Conservation (phyloP, 2,329 filamentous ascomycete genomes). For the Orbilia brochopaga region DNA sequence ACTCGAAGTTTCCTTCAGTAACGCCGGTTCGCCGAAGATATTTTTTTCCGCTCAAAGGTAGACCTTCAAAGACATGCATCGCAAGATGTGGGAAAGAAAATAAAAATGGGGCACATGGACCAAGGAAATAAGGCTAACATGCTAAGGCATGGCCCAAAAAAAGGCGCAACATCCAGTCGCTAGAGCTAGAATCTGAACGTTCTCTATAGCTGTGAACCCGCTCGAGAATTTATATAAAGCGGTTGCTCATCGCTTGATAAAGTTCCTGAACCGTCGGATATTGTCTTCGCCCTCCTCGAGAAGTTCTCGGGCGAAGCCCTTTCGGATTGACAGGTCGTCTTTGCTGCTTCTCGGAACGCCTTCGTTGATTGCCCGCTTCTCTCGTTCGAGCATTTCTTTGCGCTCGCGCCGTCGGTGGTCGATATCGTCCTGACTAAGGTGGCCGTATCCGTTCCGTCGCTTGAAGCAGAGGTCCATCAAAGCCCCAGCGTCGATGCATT, state of each 20-base stretch:
- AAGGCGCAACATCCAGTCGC: neutral
- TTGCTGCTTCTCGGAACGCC: constrained; percentile 49
- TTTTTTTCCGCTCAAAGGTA: constrained; percentile 32
- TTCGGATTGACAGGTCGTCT: constrained; percentile 53
- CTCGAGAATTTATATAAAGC: constrained; percentile 2
- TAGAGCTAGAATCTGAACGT: neutral
- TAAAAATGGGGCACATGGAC: constrained; percentile 21
- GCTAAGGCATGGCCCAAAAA: neutral
- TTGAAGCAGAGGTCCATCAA: constrained; percentile 84
- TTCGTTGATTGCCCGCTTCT: constrained; percentile 47
- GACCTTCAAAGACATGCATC: constrained; percentile 23
- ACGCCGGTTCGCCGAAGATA: constrained; percentile 38
- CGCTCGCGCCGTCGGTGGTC: constrained; percentile 76
- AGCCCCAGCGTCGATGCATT: constrained; percentile 78
- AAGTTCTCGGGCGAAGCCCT: constrained; percentile 53
- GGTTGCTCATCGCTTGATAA: constrained; percentile 40
- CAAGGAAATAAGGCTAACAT: constrained; percentile 14
- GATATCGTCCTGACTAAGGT: constrained; percentile 80
- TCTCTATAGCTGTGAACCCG: constrained; percentile 2
- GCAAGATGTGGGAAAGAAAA: constrained; percentile 28
- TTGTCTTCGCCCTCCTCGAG: constrained; percentile 47
- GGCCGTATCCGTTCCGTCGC: constrained; percentile 77
- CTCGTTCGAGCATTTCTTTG: constrained; percentile 60
- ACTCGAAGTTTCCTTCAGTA: constrained; percentile 27
- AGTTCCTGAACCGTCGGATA: constrained; percentile 45